Evolutionary conservation across 192 early-diverging fungal genomes (phyloP).

Genomic region (Podila epigama): DNA sequence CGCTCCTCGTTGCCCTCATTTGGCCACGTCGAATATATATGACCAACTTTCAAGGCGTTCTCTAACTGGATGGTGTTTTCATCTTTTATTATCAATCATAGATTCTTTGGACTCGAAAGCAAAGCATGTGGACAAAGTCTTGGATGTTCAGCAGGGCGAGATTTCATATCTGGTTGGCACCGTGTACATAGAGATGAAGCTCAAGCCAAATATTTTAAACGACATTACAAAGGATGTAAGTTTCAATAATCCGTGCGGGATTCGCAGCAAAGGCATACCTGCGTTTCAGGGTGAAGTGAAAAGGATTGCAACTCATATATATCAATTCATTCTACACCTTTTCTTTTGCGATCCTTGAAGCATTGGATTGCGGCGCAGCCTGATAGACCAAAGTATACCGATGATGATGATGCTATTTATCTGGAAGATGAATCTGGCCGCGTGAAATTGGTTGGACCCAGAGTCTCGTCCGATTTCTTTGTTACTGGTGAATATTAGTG

Average conservation of each 20-base stretch:
- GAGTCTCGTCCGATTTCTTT: slow-evolving; percentile 59
- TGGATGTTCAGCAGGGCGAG: slow-evolving; percentile 73
- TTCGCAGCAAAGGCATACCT: too few species aligned
- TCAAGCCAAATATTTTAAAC: slow-evolving; percentile 92
- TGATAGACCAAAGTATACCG: slow-evolving; percentile 71
- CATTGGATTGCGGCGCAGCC: slow-evolving; percentile 71
- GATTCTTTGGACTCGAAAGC: slow-evolving; percentile 35
- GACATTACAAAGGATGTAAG: slow-evolving; percentile 85
- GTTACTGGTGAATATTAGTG: slow-evolving; percentile 70
- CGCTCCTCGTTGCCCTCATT: too few species aligned
- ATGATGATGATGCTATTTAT: slow-evolving; percentile 64
- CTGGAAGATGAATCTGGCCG: slow-evolving; percentile 96
- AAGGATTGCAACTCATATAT: background rate
- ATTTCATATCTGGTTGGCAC: slow-evolving; percentile 85
- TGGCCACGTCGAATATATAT: too few species aligned
- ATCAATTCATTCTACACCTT: background rate
- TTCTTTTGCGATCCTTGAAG: slow-evolving; percentile 42
- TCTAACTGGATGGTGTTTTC: too few species aligned
- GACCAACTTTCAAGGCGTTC: too few species aligned
- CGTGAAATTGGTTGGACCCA: slow-evolving; percentile 72
- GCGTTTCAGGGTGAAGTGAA: too few species aligned
- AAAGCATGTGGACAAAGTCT: slow-evolving; percentile 64
- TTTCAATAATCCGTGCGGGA: too few species aligned
- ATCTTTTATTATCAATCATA: background rate
- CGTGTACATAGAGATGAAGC: slow-evolving; percentile 84